These are phyloP conservation scores for Tubosaeta sp. DNA, from an alignment of 768 basidiomycete species.

Conservation along the genomic window DNA sequence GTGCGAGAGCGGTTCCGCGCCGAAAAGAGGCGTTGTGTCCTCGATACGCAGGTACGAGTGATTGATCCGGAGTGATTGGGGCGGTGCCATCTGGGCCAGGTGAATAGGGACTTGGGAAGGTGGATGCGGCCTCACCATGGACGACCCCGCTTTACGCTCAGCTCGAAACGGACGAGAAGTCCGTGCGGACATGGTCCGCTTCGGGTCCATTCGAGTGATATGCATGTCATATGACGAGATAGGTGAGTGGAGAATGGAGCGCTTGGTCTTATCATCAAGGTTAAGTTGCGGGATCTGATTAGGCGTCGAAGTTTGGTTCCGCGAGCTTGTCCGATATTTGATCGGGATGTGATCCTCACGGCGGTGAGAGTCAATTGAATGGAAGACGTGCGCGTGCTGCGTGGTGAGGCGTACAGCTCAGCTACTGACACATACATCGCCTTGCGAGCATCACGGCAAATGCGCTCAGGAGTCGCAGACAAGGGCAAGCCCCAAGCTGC, in stretches of 20 bases:
- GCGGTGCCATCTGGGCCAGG: background rate
- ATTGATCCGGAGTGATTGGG: constrained; percentile 12
- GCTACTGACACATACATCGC: constrained; percentile 4
- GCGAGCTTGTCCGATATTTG: background rate
- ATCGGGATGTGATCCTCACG: constrained; percentile 19
- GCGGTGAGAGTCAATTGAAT: constrained; percentile 11
- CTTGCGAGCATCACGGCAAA: constrained; percentile 3
- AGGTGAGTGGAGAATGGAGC: constrained; percentile 10
- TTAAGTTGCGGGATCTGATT: constrained; percentile 13
- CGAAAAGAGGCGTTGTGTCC: background rate
- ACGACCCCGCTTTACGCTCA: background rate
- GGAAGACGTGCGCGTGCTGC: constrained; percentile 17
- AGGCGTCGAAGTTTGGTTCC: background rate
- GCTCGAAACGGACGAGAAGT: constrained; percentile 3
- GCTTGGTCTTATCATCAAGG: constrained; percentile 13
- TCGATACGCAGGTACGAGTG: background rate
- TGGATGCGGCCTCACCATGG: constrained; percentile 1
- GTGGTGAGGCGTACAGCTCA: background rate
- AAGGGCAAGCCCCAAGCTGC: background rate
- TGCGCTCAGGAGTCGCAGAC: background rate
- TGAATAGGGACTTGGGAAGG: background rate
- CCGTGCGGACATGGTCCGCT: constrained; percentile 20
- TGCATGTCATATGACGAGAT: constrained; percentile 12
- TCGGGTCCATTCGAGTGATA: constrained; percentile 11
- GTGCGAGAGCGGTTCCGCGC: constrained; percentile 18